These are phyloP conservation scores for Russula compacta DNA, from an alignment of 768 basidiomycete genomes.

Conservation along the genomic window DNA sequence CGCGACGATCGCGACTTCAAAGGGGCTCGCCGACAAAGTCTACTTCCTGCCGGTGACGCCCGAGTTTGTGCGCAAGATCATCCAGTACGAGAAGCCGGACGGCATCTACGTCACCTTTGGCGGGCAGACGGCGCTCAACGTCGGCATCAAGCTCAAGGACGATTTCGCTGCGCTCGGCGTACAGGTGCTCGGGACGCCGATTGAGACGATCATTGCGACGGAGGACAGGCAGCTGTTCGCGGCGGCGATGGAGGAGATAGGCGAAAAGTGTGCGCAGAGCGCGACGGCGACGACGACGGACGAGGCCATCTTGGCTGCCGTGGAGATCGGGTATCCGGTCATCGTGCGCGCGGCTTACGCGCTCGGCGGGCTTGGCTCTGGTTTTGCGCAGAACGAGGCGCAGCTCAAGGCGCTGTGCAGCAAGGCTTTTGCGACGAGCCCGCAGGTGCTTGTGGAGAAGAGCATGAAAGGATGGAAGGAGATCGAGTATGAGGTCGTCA, in stretches of 20 bases:
- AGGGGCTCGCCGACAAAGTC: slow-evolving; percentile 97
- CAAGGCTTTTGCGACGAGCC: slow-evolving; percentile 96
- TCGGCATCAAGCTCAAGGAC: slow-evolving; percentile 96
- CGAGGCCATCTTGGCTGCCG: slow-evolving; percentile 78
- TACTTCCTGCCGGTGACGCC: slow-evolving; percentile 99
- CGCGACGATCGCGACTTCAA: slow-evolving; percentile 95
- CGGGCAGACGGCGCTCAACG: slow-evolving; percentile 93
- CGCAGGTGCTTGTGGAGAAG: slow-evolving; percentile 97
- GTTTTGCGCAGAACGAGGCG: slow-evolving; percentile 91
- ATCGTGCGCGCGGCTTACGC: slow-evolving; percentile 97
- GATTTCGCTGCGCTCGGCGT: slow-evolving; percentile 87
- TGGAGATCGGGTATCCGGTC: slow-evolving; percentile 84
- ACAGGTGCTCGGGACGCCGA: slow-evolving; percentile 91
- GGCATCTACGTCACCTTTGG: slow-evolving; percentile 99
- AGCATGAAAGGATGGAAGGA: slow-evolving; percentile 99
- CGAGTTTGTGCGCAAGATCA: slow-evolving; percentile 96
- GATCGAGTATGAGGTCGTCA: slow-evolving; percentile 98
- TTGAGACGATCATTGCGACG: slow-evolving; percentile 94
- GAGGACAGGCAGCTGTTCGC: slow-evolving; percentile 96
- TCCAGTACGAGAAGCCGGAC: slow-evolving; percentile 97
- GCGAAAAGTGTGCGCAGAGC: slow-evolving; percentile 90
- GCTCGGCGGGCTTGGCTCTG: slow-evolving; percentile 89
- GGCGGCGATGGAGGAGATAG: slow-evolving; percentile 88
- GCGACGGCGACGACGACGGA: slow-evolving; percentile 77
- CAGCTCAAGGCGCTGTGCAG: slow-evolving; percentile 81